Conservation (phyloP, 805 yeast genomes). For the Candida tallmaniae region DNA sequence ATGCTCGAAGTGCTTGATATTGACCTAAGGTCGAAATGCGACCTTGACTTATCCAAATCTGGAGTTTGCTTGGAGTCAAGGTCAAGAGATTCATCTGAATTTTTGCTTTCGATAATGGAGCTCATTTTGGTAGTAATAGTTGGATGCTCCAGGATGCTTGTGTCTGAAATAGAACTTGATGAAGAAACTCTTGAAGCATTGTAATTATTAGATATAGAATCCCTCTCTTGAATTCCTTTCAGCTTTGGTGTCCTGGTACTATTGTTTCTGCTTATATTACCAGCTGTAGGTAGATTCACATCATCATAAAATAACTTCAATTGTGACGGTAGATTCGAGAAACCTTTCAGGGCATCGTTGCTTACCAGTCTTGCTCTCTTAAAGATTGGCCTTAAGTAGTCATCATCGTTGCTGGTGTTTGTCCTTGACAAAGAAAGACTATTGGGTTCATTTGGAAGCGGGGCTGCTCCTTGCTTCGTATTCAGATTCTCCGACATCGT, state of each 20-base stretch:
- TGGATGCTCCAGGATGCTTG: no score
- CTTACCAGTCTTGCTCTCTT: slow-evolving; percentile 13
- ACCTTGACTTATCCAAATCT: no score
- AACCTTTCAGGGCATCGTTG: slow-evolving; percentile 8
- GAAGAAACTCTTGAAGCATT: slow-evolving; percentile 2
- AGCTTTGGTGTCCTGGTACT: slow-evolving; percentile 24
- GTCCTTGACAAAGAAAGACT: no score
- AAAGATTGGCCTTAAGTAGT: slow-evolving; percentile 9
- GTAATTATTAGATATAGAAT: neutral
- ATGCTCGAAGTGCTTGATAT: neutral
- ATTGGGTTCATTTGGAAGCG: no score
- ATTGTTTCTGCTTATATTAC: slow-evolving; percentile 28
- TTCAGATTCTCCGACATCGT: neutral
- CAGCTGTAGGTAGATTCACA: slow-evolving; percentile 18
- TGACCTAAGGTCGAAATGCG: no score
- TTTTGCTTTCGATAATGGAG: slow-evolving; percentile 2
- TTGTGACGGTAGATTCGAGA: slow-evolving; percentile 49
- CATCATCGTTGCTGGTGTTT: neutral
- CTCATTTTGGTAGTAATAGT: slow-evolving; percentile 3
- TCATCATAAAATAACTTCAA: slow-evolving; percentile 37
- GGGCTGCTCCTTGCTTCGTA: no score
- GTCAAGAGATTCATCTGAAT: neutral
- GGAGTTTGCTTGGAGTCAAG: neutral
- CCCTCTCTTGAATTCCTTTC: neutral
- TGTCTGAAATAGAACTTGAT: slow-evolving; percentile 4